These are phyloP conservation scores for Galerina marginata DNA, from an alignment of 768 basidiomycete species.

Conservation along the genomic window DNA sequence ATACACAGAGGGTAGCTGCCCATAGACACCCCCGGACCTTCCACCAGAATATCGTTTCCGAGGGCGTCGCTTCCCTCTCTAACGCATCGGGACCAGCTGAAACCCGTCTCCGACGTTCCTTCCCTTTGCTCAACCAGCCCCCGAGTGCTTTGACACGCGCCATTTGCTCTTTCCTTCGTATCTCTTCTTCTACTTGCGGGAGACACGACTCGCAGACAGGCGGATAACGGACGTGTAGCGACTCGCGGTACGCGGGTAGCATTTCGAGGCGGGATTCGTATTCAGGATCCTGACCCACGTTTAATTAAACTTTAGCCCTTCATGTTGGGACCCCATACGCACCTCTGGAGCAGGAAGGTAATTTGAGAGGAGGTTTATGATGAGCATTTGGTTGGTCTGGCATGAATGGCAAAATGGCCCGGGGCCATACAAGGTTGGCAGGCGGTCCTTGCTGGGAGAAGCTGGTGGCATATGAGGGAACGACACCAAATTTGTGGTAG, in stretches of 20 bases:
- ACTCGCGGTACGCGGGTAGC: conserved; percentile 74
- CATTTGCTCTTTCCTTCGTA: conserved; percentile 79
- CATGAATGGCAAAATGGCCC: conserved; percentile 86
- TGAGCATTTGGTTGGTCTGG: conserved; percentile 90
- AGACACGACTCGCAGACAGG: conserved; percentile 81
- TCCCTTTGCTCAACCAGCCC: conserved; percentile 73
- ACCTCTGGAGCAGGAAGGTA: conserved; percentile 86
- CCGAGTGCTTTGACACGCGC: conserved; percentile 80
- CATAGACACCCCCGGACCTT: conserved; percentile 71
- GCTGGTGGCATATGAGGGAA: conserved; percentile 41
- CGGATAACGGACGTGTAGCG: conserved; percentile 83
- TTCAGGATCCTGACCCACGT: conserved; percentile 64
- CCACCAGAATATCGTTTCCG: conserved; percentile 65
- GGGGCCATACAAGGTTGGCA: conserved; percentile 65
- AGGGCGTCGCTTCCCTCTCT: conserved; percentile 45
- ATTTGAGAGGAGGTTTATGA: conserved; percentile 85
- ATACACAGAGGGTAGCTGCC: conserved; percentile 50
- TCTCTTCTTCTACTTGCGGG: conserved; percentile 82
- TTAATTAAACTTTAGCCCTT: conserved; percentile 11
- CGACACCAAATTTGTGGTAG: not conserved
- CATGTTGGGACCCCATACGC: conserved; percentile 30
- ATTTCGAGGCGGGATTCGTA: conserved; percentile 66
- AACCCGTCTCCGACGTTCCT: conserved; percentile 56
- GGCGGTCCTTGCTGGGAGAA: conserved; percentile 69
- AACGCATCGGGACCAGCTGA: conserved; percentile 42